phyloP scores from a whole-genome alignment of 2,329 filamentous ascomycete species.

The Fusarium sp. region DNA sequence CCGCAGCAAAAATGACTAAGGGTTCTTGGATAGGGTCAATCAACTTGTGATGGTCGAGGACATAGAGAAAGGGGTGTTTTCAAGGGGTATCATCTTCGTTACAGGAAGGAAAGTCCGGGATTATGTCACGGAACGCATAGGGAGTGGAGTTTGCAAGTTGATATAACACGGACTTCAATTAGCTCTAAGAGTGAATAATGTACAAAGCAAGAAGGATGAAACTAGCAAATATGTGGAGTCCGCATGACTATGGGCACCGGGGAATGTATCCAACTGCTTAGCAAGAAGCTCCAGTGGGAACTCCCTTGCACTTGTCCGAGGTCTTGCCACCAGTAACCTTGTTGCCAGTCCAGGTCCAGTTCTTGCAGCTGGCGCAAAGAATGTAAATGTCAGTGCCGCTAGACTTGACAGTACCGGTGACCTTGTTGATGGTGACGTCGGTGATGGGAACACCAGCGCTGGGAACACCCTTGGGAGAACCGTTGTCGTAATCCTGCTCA shows the following conservation, averaged over 20 bases:
- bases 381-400: conserved; percentile 61
- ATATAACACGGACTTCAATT: background rate
- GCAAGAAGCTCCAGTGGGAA: conserved; percentile 43
- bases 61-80: background rate
- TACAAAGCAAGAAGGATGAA: background rate
- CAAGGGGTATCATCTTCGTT: background rate
- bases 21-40: too few species aligned
- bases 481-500: conserved; percentile 61
- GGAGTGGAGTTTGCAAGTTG: background rate
- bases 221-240: background rate
- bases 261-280: background rate
- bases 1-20: too few species aligned
- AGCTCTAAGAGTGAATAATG: background rate
- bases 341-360: conserved; percentile 65
- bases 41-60: too few species aligned
- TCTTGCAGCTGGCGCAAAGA: conserved; percentile 62
- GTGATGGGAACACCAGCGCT: conserved; percentile 66
- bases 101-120: background rate
- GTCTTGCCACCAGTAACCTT: conserved; percentile 63
- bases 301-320: conserved; percentile 41
- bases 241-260: background rate
- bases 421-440: conserved; percentile 55
- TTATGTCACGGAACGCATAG: background rate
- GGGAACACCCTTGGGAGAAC: conserved; percentile 57
- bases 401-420: conserved; percentile 57